Base-by-base conservation (phyloP, 2,329 filamentous ascomycete species). In the Neofusicoccum parvum region DNA sequence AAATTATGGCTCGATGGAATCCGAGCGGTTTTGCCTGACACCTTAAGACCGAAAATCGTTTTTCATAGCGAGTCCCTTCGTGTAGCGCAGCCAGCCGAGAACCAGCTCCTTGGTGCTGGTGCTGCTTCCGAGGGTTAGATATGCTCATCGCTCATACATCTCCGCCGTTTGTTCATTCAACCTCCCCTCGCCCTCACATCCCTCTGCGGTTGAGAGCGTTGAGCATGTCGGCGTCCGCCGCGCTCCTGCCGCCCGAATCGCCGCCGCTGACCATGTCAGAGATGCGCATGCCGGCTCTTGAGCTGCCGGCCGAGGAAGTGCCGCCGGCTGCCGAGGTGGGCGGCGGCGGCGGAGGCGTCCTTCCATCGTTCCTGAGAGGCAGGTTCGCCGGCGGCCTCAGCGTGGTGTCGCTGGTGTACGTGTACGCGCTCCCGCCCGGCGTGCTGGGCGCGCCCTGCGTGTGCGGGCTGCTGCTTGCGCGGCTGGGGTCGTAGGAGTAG, bases 161-260 rank as follows among this genome's bases (percentile, higher is more conserved):
- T 51, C 58, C 62, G 62, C 62, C 62, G 20, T 65, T 54, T 49
- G 43, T 46, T 65, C 62, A 34, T 65, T 43, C 27, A 32, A 58
- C 34, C 43, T 37, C 41, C 32, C 48, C 56, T 48, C 23, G 17
- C 39, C 51, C 50, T 68, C 54, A 68, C 67, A 68, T 68, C 20
- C 74, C 74, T 67, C 76, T 74, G 66, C 75, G 74, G 66, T 79
- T 79, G 60, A 80, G 74, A 72, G 77, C 76, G 69, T 77, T 79
- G 53, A 80, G 74, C 79, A 80, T 80, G 65, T 76, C 74, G 49
- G 76, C 78, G 69, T 80, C 79, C 66, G 78, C 79, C 43, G 76
- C 75, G 71, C 76, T 80, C 69, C 79, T 72, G 65, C 71, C 72
- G 43, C 72, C 72, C 32, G 65, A 49, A 17, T 69, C 68, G 37